Percentiles rank a stretch among this genome's conserved stretches.
Evolutionary conservation across 1,139 yeast species (phyloP).

Genomic region (Schizosaccharomyces versatilis): DNA sequence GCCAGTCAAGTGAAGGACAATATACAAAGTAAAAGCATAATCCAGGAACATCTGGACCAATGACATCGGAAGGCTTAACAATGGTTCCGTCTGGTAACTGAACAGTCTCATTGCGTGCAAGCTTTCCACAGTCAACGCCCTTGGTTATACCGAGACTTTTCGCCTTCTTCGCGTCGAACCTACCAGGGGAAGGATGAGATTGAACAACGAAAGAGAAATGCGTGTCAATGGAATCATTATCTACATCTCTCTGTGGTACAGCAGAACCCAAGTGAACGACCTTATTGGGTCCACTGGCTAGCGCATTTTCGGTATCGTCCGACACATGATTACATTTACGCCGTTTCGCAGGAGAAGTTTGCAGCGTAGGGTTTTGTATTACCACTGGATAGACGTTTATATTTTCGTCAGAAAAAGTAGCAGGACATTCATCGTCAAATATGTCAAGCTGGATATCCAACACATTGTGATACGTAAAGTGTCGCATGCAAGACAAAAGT

Average conservation of each 20-base stretch:
- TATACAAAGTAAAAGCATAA: slow-evolving; percentile 48
- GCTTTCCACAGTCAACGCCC: slow-evolving; percentile 23
- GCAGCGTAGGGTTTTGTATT: background rate
- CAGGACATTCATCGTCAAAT: background rate
- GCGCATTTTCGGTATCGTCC: background rate
- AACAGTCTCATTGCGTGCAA: slow-evolving; percentile 22
- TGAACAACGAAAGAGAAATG: slow-evolving; percentile 39
- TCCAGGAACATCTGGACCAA: slow-evolving; percentile 38
- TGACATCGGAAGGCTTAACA: slow-evolving; percentile 48
- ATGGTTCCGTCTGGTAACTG: slow-evolving; percentile 35
- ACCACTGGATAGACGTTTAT: background rate
- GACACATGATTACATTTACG: background rate
- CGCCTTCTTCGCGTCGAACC: slow-evolving; percentile 48
- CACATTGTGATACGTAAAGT: slow-evolving; percentile 50
- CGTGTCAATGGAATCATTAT: background rate
- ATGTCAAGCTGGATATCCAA: slow-evolving; percentile 30
- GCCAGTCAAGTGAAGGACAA: slow-evolving; percentile 36
- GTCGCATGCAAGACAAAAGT: slow-evolving; percentile 60
- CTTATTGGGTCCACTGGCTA: background rate
- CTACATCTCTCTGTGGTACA: background rate
- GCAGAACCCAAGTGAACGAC: background rate
- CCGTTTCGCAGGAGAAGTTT: too few relatives aligned
- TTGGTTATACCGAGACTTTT: slow-evolving; percentile 44
- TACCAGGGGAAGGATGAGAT: slow-evolving; percentile 53
- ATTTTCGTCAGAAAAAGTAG: background rate